Conservation (phyloP, 306 rosid species). For the Dryas drummondii region DNA sequence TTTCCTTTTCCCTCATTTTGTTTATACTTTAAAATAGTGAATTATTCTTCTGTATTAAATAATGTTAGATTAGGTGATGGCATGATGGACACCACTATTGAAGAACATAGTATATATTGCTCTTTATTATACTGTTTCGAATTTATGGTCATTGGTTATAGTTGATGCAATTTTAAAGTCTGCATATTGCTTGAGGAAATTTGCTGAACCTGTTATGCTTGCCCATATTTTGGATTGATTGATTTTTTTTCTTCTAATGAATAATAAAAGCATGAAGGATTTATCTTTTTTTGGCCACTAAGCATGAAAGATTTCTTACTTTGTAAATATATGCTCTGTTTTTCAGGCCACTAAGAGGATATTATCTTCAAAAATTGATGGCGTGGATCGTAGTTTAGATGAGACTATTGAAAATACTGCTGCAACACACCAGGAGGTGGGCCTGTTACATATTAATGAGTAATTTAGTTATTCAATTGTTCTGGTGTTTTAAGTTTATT, state of each 20-base stretch:
- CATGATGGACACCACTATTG: background rate
- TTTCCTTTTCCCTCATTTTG: background rate
- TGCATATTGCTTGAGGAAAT: slow-evolving; percentile 17
- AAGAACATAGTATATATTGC: background rate
- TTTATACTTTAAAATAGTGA: background rate
- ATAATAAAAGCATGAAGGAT: background rate
- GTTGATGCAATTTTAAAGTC: background rate
- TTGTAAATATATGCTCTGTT: slow-evolving; percentile 15
- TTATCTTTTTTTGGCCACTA: too few species aligned
- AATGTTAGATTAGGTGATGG: background rate
- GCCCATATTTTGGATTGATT: slow-evolving; percentile 8
- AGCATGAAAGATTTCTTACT: slow-evolving; percentile 17
- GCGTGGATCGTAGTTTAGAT: slow-evolving; percentile 53
- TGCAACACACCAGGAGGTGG: slow-evolving; percentile 59
- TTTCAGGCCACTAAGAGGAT: slow-evolving; percentile 66
- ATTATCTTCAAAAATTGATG: slow-evolving; percentile 58
- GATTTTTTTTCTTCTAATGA: slow-evolving; percentile 1
- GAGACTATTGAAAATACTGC: slow-evolving; percentile 47
- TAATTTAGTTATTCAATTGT: background rate
- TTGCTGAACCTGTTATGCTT: slow-evolving; percentile 9
- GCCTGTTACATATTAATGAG: slow-evolving; percentile 20
- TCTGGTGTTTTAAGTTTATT: background rate
- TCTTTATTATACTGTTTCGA: background rate
- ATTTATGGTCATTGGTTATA: background rate
- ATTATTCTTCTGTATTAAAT: background rate